phyloP scores from a whole-genome alignment of 495 filamentous ascomycete genomes.

The Clavariopsis aquatica region DNA sequence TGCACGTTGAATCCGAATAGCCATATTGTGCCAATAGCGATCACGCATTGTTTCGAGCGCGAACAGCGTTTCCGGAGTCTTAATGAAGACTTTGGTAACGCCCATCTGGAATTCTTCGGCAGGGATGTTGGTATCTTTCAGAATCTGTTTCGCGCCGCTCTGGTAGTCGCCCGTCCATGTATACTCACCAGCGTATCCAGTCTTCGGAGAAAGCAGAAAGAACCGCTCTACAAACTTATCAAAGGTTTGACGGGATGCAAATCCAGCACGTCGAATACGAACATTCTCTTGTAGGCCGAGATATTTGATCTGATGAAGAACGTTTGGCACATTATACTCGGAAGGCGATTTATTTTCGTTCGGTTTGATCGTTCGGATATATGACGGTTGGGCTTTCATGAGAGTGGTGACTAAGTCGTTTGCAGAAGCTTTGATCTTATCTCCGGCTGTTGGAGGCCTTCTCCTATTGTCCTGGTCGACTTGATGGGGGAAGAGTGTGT shows the following conservation, averaged over 20 bases:
- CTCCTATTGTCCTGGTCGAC: conserved; percentile 96
- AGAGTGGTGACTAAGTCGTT: conserved; percentile 93
- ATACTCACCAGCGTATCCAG: conserved; percentile 94
- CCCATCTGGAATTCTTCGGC: conserved; percentile 96
- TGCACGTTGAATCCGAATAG: conserved; percentile 92
- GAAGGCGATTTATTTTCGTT: conserved; percentile 96
- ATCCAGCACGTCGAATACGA: conserved; percentile 92
- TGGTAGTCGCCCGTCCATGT: conserved; percentile 88
- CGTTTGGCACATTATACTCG: conserved; percentile 89
- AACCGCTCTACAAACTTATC: conserved; percentile 99
- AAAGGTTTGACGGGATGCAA: conserved; percentile 96
- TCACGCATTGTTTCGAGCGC: conserved; percentile 97
- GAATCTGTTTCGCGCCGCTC: conserved; percentile 85
- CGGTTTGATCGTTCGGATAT: conserved; percentile 98
- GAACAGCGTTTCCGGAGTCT: conserved; percentile 96
- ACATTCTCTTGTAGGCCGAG: conserved; percentile 99
- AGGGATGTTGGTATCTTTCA: conserved; percentile 94
- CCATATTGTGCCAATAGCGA: conserved; percentile 99
- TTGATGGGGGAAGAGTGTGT: conserved; percentile 84
- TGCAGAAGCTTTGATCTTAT: conserved; percentile 95
- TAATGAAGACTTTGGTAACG: conserved; percentile 96
- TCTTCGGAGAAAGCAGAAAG: conserved; percentile 91
- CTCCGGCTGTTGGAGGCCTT: conserved; percentile 89
- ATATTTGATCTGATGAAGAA: conserved; percentile 99
- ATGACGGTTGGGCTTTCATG: conserved; percentile 95